Conservation (phyloP, 176 grass and related monocot genomes). For the Musa schizocarpa region DNA sequence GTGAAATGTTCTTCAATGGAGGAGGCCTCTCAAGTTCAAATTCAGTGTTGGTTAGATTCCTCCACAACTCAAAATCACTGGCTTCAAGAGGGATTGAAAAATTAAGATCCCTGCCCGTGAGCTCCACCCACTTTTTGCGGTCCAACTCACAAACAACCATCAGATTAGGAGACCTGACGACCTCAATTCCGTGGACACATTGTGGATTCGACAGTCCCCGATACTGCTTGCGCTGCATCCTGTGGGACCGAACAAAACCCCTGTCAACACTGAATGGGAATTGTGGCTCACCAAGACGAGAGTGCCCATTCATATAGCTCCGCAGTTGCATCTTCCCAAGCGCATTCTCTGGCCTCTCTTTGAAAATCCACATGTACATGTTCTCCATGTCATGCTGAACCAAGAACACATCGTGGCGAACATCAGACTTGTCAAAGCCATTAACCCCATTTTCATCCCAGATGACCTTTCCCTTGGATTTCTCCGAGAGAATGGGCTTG, state of each 20-base stretch:
- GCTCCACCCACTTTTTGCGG: slow-evolving; percentile 72
- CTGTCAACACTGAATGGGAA: slow-evolving; percentile 70
- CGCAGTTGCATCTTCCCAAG: slow-evolving; percentile 95
- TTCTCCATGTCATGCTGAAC: slow-evolving; percentile 99
- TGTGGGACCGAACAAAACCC: slow-evolving; percentile 77
- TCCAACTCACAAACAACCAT: slow-evolving; percentile 46
- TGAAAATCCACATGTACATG: slow-evolving; percentile 99
- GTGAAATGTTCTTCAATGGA: slow-evolving; percentile 28
- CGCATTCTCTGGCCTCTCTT: slow-evolving; percentile 81
- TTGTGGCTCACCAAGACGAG: slow-evolving; percentile 60
- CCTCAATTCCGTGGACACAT: slow-evolving; percentile 84
- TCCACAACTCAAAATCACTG: slow-evolving; percentile 85
- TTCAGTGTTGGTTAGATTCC: slow-evolving; percentile 63
- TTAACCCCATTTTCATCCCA: slow-evolving; percentile 35
- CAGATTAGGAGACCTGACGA: slow-evolving; percentile 55
- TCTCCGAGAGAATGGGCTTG: slow-evolving; percentile 69
- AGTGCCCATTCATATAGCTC: slow-evolving; percentile 96
- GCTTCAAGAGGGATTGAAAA: slow-evolving; percentile 67
- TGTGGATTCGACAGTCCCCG: slow-evolving; percentile 82
- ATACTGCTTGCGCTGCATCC: slow-evolving; percentile 95
- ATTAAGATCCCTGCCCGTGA: slow-evolving; percentile 73
- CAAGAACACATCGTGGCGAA: slow-evolving; percentile 68
- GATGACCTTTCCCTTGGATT: slow-evolving; percentile 59
- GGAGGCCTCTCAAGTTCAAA: slow-evolving; percentile 62
- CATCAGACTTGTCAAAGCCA: slow-evolving; percentile 67